phyloP scores from a whole-genome alignment of 2,329 filamentous ascomycete species.

The Botrytis byssoidea region DNA sequence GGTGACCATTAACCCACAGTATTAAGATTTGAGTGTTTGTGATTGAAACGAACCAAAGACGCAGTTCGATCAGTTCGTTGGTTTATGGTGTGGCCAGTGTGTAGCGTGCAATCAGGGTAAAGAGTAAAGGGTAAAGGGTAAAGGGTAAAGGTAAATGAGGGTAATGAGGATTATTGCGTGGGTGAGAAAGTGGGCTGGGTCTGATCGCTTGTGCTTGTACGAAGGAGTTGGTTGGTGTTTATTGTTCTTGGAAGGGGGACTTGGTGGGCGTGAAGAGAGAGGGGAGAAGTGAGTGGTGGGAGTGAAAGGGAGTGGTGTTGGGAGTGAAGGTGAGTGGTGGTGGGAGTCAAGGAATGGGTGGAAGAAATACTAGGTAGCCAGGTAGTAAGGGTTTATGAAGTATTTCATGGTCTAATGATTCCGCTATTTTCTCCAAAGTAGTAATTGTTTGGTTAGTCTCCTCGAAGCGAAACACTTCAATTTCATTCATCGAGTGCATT shows the following conservation, averaged over 20 bases:
- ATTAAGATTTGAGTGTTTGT: neutral
- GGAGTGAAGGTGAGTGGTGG: neutral
- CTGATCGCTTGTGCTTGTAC: neutral
- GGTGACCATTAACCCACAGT: slow-evolving; percentile 23
- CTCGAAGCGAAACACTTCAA: neutral
- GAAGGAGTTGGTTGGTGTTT: neutral
- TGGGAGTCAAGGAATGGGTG: neutral
- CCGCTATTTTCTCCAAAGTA: neutral
- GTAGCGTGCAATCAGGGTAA: neutral
- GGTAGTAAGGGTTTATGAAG: neutral
- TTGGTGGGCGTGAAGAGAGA: neutral
- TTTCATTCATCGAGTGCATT: neutral
- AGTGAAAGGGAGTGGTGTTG: neutral
- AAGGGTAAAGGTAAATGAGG: neutral
- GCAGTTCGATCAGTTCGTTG: neutral
- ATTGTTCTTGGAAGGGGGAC: neutral
- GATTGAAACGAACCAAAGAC: slow-evolving; percentile 8
- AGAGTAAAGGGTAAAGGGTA: too few relatives aligned
- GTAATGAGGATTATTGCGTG: neutral
- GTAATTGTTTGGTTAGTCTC: neutral
- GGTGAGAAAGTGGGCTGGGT: neutral
- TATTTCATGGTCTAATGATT: neutral
- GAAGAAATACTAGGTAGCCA: neutral
- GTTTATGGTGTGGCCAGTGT: slow-evolving; percentile 9
- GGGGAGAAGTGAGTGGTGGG: neutral